These are phyloP conservation scores for Verbena officinalis DNA, from an alignment of 257 asterid genomes.

Conservation along the genomic window DNA sequence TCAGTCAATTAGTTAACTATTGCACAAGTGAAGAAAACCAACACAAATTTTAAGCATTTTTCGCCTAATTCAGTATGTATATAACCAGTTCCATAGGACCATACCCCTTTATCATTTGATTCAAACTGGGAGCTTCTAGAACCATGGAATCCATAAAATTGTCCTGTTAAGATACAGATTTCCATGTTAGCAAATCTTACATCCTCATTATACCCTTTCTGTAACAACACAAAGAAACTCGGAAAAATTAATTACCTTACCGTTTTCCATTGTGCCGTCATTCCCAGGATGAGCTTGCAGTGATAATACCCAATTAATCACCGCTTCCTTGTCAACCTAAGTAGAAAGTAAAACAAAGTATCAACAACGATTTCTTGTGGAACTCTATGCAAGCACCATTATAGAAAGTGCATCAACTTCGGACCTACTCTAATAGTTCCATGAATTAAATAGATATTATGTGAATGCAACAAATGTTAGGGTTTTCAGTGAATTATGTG, in stretches of 20 bases:
- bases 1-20: conserved; percentile 22
- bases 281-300: conserved; percentile 76
- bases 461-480: neutral
- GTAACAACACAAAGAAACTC: conserved; percentile 1
- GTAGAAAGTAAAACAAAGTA: conserved; percentile 10
- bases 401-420: conserved; percentile 1
- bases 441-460: neutral
- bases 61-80: conserved; percentile 9
- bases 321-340: conserved; percentile 79
- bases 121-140: conserved; percentile 91
- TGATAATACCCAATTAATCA: conserved; percentile 82
- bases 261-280: conserved; percentile 51
- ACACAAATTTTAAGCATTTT: conserved; percentile 5
- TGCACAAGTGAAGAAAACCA: conserved; percentile 10
- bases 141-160: conserved; percentile 95
- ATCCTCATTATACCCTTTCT: conserved; percentile 26
- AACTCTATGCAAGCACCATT: neutral
- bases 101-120: conserved; percentile 52
- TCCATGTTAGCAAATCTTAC: conserved; percentile 14
- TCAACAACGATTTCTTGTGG: conserved; percentile 14
- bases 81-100: conserved; percentile 33
- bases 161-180: conserved; percentile 52
- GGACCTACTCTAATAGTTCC: neutral
- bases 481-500: neutral
- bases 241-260: conserved; percentile 43